These are phyloP conservation scores for Calonectria ilicicola DNA, from an alignment of 2,329 filamentous ascomycete species.

Conservation along the genomic window DNA sequence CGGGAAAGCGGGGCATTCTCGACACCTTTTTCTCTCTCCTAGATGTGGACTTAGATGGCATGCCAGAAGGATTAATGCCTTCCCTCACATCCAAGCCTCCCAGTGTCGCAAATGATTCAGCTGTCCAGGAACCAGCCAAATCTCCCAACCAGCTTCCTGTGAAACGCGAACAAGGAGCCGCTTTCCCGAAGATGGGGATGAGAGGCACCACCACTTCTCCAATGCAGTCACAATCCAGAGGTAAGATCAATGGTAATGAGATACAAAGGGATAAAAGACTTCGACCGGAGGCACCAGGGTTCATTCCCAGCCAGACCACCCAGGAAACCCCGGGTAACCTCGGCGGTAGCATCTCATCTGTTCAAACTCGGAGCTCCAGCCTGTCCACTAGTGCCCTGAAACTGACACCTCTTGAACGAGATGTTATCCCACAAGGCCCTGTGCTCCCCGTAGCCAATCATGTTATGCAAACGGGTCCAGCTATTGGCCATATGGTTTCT, in stretches of 20 bases:
- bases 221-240: slow-evolving; percentile 5
- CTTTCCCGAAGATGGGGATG: background rate
- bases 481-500: slow-evolving; percentile 30
- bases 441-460: background rate
- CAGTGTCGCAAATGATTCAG: background rate
- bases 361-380: background rate
- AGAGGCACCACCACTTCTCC: background rate
- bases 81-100: background rate
- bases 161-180: background rate
- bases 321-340: background rate
- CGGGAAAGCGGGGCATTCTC: slow-evolving; percentile 23
- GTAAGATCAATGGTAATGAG: slow-evolving; percentile 22
- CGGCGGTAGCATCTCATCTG: background rate
- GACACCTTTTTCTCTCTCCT: slow-evolving; percentile 35
- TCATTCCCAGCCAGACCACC: slow-evolving; percentile 15
- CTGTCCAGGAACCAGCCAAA: background rate
- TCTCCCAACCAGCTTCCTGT: background rate
- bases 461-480: slow-evolving; percentile 5
- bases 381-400: background rate
- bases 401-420: background rate
- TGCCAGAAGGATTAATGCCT: background rate
- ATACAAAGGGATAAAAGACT: slow-evolving; percentile 9
- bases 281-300: slow-evolving; percentile 34
- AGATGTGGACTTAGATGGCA: slow-evolving; percentile 9
- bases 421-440: background rate